Evolutionary conservation across 1,139 yeast genomes (phyloP), one percentile per base, ranked within the genome.

Genomic region (Candida sp.): DNA sequence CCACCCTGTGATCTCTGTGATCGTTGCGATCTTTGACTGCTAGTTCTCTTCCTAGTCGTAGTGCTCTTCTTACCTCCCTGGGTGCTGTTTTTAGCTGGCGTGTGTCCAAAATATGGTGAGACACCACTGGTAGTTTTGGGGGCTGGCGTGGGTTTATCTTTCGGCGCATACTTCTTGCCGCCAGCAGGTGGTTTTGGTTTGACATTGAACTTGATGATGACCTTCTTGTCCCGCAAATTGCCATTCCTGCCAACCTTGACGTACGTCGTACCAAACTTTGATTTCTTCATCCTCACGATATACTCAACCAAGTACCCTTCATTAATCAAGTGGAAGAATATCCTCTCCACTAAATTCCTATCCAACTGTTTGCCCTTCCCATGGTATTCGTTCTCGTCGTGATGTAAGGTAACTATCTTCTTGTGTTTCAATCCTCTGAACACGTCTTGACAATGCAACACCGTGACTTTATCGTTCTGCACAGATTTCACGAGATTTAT

Each of bases 191-290:
- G 25, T 32, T 5, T 25, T 7, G 38, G 45, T 32, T 33, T 57
- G 37, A 66, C 66, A 40, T 35, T 26, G 52, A 75, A 73, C 28
- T 63, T 61, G 25, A 77, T 70, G 46, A 59, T 68, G 11, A 90
- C 78, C 46, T 68, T 69, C 54, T 76, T 72, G 5, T 64, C 63
- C 1, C 83, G 83, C 3, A 63, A 66, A 9, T 67, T 59, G 0
- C 90, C 85, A 26, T 76, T 70, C 2, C 76, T 74, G 0, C 96
- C 96, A 1, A 78, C 60, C 56, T 76, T 77, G 4, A 91, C 82
- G 61, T 92, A 93, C 52, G 90, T 87, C 5, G 88, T 77, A 0
- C 96, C 90, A 72, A 88, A 92, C 0, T 97, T 96, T 22, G 78
- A 80, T 58, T 84, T 88, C 8, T 12, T 35, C 28, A 26, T 33